A percentile compares a stretch with the other conserved stretches of the same genome.
phyloP scores from a whole-genome alignment of 345 rosid genomes.

The Linum trigynum region DNA sequence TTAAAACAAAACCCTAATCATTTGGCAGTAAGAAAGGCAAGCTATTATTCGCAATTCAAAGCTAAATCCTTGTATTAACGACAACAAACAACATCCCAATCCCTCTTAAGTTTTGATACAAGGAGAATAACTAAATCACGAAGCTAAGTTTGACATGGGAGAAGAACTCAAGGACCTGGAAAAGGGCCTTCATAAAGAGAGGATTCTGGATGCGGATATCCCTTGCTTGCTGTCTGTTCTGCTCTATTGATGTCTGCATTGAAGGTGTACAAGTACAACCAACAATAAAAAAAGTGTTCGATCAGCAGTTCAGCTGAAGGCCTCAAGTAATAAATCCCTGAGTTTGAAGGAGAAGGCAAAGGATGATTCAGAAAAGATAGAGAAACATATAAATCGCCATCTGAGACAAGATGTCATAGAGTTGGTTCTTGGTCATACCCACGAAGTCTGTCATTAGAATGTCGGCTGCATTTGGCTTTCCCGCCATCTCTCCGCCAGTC shows the following conservation, averaged over 20 bases:
- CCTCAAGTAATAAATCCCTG: background rate
- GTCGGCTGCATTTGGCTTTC: constrained; percentile 56
- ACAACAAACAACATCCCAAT: too few species aligned
- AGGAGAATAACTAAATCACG: too few species aligned
- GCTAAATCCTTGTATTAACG: too few species aligned
- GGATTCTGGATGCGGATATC: constrained; percentile 78
- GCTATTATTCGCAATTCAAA: too few species aligned
- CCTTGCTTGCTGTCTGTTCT: constrained; percentile 84
- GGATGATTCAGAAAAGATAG: constrained; percentile 1
- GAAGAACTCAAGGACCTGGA: constrained; percentile 47
- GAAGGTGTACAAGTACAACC: background rate
- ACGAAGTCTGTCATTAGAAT: constrained; percentile 59
- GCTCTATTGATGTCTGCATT: constrained; percentile 68
- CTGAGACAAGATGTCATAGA: constrained; percentile 82
- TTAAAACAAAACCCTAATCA: too few species aligned
- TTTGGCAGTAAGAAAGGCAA: too few species aligned
- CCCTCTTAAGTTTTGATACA: too few species aligned
- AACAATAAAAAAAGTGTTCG: background rate
- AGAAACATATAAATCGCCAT: constrained; percentile 34
- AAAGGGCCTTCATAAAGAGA: constrained; percentile 77
- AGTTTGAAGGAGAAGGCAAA: background rate
- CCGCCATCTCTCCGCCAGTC: constrained; percentile 44
- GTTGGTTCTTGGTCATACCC: constrained; percentile 92
- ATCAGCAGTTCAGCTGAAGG: background rate
- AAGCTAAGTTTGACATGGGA: background rate